Conservation (phyloP, 805 yeast species). For the Yarrowia divulgata region DNA sequence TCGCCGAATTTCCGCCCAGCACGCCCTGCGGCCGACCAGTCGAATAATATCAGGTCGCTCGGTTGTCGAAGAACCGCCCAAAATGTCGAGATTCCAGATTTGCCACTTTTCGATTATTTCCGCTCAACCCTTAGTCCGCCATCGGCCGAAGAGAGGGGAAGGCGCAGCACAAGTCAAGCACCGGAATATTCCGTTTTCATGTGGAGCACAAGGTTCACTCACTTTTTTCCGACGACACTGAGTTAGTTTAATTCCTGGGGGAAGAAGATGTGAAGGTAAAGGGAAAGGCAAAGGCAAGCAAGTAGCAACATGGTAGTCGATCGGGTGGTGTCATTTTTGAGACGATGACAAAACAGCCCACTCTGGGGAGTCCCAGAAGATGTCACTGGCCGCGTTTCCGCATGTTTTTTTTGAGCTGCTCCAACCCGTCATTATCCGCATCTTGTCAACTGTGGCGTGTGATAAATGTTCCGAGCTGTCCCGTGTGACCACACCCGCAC, state of each 20-base stretch:
- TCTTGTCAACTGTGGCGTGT: conserved; percentile 11
- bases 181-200: conserved; percentile 39
- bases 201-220: conserved; percentile 42
- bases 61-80: neutral
- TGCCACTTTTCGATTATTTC: conserved; percentile 22
- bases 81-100: neutral
- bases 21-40: neutral
- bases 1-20: neutral
- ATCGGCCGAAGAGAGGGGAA: conserved; percentile 31
- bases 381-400: no score
- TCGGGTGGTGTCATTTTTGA: conserved; percentile 3
- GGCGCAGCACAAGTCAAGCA: conserved; percentile 29
- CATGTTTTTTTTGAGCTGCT: no score
- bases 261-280: neutral
- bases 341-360: no score
- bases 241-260: conserved; percentile 40
- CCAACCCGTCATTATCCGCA: neutral
- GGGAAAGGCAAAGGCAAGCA: neutral
- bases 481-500: conserved; percentile 19
- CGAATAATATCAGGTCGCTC: neutral
- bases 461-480: conserved; percentile 26
- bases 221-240: conserved; percentile 56
- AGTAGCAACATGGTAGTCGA: conserved; percentile 19
- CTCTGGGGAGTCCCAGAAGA: no score
- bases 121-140: conserved; percentile 30